Conservation (phyloP, 2,329 filamentous ascomycete species). For the Hirsutella thompsonii region DNA sequence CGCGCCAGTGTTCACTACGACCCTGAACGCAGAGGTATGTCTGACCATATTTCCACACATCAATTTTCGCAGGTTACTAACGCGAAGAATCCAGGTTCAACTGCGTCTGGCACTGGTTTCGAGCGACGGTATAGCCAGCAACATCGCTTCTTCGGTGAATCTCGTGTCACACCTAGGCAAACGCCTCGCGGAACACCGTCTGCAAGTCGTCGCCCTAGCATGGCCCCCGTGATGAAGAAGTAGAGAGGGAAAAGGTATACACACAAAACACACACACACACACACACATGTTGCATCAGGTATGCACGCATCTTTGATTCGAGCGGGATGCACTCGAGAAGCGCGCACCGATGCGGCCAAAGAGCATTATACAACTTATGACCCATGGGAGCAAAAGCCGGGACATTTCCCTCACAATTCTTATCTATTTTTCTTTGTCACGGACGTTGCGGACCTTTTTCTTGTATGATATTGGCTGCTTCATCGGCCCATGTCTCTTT, state of each 20-base stretch:
- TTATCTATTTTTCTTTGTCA: no score
- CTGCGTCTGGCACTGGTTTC: constrained; percentile 6
- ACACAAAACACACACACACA: no score
- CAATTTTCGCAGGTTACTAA: neutral
- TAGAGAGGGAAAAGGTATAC: neutral
- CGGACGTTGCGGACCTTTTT: no score
- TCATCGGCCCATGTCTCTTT: no score
- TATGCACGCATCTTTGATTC: no score
- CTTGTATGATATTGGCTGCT: neutral
- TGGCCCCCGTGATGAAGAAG: constrained; percentile 6
- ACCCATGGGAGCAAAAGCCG: neutral
- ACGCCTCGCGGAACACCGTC: constrained; percentile 24
- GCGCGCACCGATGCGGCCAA: no score
- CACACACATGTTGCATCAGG: no score
- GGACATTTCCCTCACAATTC: neutral
- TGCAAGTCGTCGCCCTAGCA: constrained; percentile 19
- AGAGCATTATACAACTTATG: neutral
- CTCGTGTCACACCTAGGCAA: constrained; percentile 22
- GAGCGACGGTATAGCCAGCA: constrained; percentile 23
- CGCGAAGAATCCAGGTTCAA: constrained; percentile 9
- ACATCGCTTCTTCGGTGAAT: constrained; percentile 27
- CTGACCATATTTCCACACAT: neutral
- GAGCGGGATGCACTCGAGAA: no score
- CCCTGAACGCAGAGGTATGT: constrained; percentile 15
- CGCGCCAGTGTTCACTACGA: constrained; percentile 15